A percentile compares a stretch with the other conserved stretches of the same genome.
These are phyloP conservation scores for Volvox africanus DNA, from an alignment of 139 green algal genomes.

Conservation along the genomic window DNA sequence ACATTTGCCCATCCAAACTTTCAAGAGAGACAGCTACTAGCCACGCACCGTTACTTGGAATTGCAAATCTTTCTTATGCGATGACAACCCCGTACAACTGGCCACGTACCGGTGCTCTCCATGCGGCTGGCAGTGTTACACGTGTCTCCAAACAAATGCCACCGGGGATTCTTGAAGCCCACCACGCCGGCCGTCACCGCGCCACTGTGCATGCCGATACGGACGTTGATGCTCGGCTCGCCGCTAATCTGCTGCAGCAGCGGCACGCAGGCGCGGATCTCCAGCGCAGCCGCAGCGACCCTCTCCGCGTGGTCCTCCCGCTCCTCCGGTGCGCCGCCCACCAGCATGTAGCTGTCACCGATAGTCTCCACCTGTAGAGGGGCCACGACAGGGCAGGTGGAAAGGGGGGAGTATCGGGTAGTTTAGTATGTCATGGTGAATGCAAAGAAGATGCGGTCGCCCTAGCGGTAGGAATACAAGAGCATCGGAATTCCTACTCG, in stretches of 20 bases:
- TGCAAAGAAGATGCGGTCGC: too few species aligned
- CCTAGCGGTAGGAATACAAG: too few species aligned
- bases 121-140: conserved; percentile 52
- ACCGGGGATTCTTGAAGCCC: conserved; percentile 52
- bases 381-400: not conserved
- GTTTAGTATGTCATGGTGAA: too few species aligned
- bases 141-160: conserved; percentile 50
- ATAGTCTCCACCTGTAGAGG: conserved; percentile 57
- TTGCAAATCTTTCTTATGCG: too few species aligned
- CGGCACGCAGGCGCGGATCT: conserved; percentile 43
- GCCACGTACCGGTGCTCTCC: conserved; percentile 44
- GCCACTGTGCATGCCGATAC: conserved; percentile 59
- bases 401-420: too few species aligned
- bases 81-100: too few species aligned
- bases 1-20: too few species aligned
- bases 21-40: too few species aligned
- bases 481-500: too few species aligned
- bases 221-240: conserved; percentile 49
- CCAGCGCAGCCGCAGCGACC: conserved; percentile 39
- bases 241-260: conserved; percentile 47
- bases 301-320: conserved; percentile 23
- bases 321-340: conserved; percentile 32
- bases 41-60: too few species aligned
- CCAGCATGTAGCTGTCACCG: conserved; percentile 50
- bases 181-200: conserved; percentile 41